Conservation (phyloP, 441 rosid genomes). For the Raphanus hybrid region DNA sequence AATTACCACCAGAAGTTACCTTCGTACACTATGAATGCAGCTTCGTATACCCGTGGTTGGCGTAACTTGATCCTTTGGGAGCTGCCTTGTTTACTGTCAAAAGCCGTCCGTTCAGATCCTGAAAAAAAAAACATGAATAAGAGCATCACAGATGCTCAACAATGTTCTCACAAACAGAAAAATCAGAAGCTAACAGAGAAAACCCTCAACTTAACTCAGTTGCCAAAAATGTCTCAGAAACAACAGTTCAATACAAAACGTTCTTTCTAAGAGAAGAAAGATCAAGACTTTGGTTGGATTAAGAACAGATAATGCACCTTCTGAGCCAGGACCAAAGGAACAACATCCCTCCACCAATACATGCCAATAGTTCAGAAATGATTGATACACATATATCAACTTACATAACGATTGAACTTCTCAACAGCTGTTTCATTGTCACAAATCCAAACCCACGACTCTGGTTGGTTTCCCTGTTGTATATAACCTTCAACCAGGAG, state of each 20-base stretch:
- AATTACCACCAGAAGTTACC: too few relatives aligned
- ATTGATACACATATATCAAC: neutral
- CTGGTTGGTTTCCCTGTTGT: slow-evolving; percentile 78
- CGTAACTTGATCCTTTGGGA: slow-evolving; percentile 49
- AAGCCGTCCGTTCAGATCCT: slow-evolving; percentile 58
- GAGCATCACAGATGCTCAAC: neutral
- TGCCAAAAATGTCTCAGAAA: neutral
- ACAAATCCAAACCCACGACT: slow-evolving; percentile 98
- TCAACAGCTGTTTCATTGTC: slow-evolving; percentile 83
- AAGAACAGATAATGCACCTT: neutral
- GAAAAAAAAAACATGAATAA: slow-evolving; percentile 7
- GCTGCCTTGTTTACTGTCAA: slow-evolving; percentile 38
- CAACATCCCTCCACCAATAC: neutral
- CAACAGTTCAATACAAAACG: neutral
- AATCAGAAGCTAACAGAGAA: too few relatives aligned
- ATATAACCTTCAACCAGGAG: slow-evolving; percentile 70
- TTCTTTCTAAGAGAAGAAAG: neutral
- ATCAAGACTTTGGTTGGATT: neutral
- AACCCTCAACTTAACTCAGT: neutral
- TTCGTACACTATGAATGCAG: slow-evolving; percentile 49
- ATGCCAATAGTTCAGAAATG: neutral
- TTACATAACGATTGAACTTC: slow-evolving; percentile 65
- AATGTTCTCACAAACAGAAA: too few relatives aligned
- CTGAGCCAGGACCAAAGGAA: neutral
- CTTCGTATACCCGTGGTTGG: slow-evolving; percentile 46